A percentile compares a stretch with the other conserved stretches of the same genome.
Evolutionary conservation across 768 basidiomycete species (phyloP).

Genomic region (Calocybe indica): DNA sequence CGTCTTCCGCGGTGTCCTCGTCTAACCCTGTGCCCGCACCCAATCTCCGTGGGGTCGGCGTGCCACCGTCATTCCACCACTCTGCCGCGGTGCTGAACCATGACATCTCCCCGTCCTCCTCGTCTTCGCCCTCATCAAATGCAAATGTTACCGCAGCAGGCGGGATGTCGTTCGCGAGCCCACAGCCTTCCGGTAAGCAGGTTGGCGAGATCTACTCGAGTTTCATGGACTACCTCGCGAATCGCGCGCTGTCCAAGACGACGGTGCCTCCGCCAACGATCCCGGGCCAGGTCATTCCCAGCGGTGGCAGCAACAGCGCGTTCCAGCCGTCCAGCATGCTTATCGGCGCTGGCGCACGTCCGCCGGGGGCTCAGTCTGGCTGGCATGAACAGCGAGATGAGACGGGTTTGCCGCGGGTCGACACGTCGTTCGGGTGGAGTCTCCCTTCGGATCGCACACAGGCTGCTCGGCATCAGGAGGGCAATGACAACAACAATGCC

Average conservation of each 20-base stretch:
- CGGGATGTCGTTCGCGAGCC: neutral
- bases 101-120: too few relatives aligned
- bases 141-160: neutral
- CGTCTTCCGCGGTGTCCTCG: too few relatives aligned
- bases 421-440: constrained; percentile 14
- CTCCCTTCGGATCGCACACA: constrained; percentile 3
- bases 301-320: neutral
- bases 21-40: too few relatives aligned
- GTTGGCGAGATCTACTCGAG: constrained; percentile 18
- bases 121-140: too few relatives aligned
- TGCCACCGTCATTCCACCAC: neutral
- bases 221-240: constrained; percentile 17
- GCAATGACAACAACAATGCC: too few relatives aligned
- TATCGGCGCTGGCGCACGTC: neutral
- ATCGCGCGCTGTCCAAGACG: constrained; percentile 9
- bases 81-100: neutral
- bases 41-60: too few relatives aligned
- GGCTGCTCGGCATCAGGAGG: too few relatives aligned
- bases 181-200: constrained; percentile 3
- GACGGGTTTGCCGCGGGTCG: constrained; percentile 10
- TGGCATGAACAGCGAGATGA: neutral
- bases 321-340: constrained; percentile 4
- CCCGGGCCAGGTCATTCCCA: neutral
- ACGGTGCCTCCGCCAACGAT: neutral
- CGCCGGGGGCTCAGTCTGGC: neutral